Percentiles rank a stretch among this genome's conserved stretches.
phyloP scores from a whole-genome alignment of 2,329 filamentous ascomycete species.

The Calonectria pteridis region DNA sequence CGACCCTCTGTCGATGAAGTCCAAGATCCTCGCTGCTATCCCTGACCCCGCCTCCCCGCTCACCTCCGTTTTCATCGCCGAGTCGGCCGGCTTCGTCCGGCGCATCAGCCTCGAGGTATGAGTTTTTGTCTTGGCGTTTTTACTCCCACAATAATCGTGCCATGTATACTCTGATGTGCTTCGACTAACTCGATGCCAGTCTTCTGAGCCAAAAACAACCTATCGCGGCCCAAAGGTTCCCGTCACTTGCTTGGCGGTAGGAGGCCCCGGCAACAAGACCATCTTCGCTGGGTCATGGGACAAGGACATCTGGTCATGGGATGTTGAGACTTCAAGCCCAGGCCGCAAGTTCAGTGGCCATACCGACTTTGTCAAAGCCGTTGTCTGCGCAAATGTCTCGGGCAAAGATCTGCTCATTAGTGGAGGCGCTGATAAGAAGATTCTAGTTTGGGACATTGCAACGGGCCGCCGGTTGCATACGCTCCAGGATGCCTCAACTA shows the following conservation, averaged over 20 bases:
- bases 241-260: conserved; percentile 80
- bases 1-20: conserved; percentile 81
- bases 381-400: conserved; percentile 72
- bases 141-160: not conserved
- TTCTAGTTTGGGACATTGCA: conserved; percentile 84
- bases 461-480: conserved; percentile 78
- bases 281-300: conserved; percentile 96
- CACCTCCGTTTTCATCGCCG: conserved; percentile 80
- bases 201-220: conserved; percentile 50
- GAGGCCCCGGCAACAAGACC: conserved; percentile 65
- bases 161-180: not conserved
- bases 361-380: conserved; percentile 89
- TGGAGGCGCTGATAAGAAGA: conserved; percentile 82
- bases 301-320: conserved; percentile 90
- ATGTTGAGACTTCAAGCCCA: conserved; percentile 67
- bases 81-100: conserved; percentile 86
- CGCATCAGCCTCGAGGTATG: conserved; percentile 80
- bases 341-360: conserved; percentile 80
- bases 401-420: conserved; percentile 77
- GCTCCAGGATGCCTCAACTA: conserved; percentile 78
- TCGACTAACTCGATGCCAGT: conserved; percentile 41
- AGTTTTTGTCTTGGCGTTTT: not conserved
- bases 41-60: conserved; percentile 73
- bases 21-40: conserved; percentile 85
- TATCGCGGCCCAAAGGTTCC: conserved; percentile 85